Percentiles rank a stretch among this genome's conserved stretches.
These are phyloP conservation scores for Penicillium argentinense DNA, from an alignment of 495 filamentous ascomycete genomes.

Conservation along the genomic window DNA sequence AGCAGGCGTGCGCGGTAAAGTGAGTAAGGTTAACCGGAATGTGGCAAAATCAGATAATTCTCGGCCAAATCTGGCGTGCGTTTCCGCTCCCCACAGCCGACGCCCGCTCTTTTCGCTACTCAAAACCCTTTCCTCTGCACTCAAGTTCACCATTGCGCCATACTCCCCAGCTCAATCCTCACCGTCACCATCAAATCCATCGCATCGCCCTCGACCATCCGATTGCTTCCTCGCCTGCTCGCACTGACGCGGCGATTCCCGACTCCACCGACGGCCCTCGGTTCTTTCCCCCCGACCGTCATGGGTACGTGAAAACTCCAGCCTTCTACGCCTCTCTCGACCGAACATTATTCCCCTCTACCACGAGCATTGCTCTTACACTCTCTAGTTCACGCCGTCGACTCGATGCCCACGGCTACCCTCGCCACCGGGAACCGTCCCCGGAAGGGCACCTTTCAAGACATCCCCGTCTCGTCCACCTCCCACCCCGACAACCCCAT, in stretches of 20 bases:
- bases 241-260: neutral
- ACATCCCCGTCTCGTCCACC: constrained; percentile 46
- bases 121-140: neutral
- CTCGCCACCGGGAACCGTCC: constrained; percentile 24
- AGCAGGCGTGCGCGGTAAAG: too few relatives aligned
- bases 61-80: constrained; percentile 12
- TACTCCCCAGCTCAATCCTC: too few relatives aligned
- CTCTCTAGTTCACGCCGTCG: constrained; percentile 37
- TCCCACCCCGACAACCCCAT: constrained; percentile 59
- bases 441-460: constrained; percentile 29
- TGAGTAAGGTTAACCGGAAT: constrained; percentile 11
- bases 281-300: constrained; percentile 3
- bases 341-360: neutral
- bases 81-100: constrained; percentile 19
- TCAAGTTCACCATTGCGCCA: neutral
- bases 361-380: neutral
- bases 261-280: constrained; percentile 4
- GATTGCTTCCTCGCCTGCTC: neutral
- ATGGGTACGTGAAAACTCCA: constrained; percentile 17
- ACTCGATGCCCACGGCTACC: constrained; percentile 28
- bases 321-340: neutral
- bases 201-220: neutral
- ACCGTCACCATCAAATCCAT: neutral
- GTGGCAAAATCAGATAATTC: constrained; percentile 35
- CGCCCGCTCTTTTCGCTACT: neutral